These are phyloP conservation scores for Rosa persica DNA, from an alignment of 306 rosid genomes.

Conservation along the genomic window DNA sequence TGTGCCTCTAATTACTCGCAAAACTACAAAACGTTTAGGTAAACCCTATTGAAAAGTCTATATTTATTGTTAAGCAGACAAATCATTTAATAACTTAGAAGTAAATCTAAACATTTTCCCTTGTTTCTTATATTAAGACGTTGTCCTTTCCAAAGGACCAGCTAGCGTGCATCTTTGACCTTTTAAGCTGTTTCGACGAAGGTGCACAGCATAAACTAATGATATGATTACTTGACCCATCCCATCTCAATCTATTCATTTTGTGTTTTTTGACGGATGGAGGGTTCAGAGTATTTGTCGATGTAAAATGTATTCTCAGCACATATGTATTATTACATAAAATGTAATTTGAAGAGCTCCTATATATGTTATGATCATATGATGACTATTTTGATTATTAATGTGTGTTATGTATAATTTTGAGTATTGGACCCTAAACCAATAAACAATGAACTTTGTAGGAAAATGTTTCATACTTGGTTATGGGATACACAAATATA, in stretches of 20 bases:
- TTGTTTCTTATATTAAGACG: not conserved
- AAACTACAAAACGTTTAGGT: conserved; percentile 9
- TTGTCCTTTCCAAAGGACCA: not conserved
- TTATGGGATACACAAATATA: no score
- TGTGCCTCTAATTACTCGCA: not conserved
- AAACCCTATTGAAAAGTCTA: not conserved
- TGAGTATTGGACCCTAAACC: not conserved
- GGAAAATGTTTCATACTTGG: no score
- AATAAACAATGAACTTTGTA: not conserved
- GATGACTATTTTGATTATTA: no score
- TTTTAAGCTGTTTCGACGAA: not conserved
- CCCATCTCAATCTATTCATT: not conserved
- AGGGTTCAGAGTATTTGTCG: no score
- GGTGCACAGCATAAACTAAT: not conserved
- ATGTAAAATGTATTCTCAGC: no score
- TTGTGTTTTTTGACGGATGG: not conserved
- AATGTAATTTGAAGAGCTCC: no score
- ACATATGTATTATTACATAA: no score
- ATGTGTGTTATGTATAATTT: no score
- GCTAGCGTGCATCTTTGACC: not conserved
- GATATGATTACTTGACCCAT: not conserved
- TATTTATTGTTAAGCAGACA: not conserved
- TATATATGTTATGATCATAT: no score
- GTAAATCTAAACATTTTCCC: not conserved
- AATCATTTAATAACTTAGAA: not conserved